A percentile compares a stretch with the other conserved stretches of the same genome.
phyloP scores from a whole-genome alignment of 208 protist genomes.

The Blastocrithidia nonstop region DNA sequence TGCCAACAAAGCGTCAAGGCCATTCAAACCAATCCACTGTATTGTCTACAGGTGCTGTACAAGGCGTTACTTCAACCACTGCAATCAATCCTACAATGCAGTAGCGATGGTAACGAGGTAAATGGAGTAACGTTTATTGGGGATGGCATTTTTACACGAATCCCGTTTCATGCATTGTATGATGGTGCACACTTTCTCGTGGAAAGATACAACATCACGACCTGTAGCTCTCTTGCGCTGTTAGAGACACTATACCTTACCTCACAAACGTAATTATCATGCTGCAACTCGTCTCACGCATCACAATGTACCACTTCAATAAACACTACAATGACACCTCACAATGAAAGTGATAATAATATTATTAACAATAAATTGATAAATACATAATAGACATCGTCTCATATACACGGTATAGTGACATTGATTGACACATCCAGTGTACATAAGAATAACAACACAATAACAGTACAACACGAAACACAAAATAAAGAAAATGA shows the following conservation, averaged over 20 bases:
- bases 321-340: too few relatives aligned
- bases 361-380: too few relatives aligned
- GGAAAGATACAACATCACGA: constrained; percentile 11
- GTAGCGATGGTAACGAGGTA: neutral
- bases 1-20: constrained; percentile 1
- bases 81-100: constrained; percentile 5
- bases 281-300: too few relatives aligned
- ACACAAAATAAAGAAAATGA: too few relatives aligned
- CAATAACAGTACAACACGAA: too few relatives aligned
- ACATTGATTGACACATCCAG: too few relatives aligned
- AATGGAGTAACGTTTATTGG: constrained; percentile 23
- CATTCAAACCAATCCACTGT: constrained; percentile 7
- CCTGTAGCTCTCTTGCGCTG: constrained; percentile 25
- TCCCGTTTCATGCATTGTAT: constrained; percentile 39
- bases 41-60: constrained; percentile 24
- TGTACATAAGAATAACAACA: too few relatives aligned
- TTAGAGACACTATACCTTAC: constrained; percentile 27
- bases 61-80: constrained; percentile 18
- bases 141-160: constrained; percentile 26
- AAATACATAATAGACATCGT: too few relatives aligned
- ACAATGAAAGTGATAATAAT: too few relatives aligned
- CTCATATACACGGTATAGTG: too few relatives aligned
- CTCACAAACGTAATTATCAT: too few relatives aligned
- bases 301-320: too few relatives aligned
- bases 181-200: constrained; percentile 16